Conservation (phyloP, 1,284 basidiomycete genomes). For the Meripilus lineatus region DNA sequence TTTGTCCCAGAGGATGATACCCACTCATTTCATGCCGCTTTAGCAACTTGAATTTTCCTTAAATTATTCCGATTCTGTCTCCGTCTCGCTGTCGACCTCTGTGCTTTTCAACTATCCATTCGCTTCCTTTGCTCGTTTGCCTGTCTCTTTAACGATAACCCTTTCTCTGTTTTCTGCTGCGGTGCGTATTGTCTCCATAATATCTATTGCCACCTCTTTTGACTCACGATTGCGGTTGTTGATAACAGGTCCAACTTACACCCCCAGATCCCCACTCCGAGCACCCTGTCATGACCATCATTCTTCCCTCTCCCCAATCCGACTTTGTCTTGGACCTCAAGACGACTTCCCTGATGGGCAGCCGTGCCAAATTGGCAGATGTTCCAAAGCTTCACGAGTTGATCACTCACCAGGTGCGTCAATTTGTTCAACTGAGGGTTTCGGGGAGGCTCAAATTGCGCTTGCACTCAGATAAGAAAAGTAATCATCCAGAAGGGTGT, state of each 20-base stretch:
- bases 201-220: background rate
- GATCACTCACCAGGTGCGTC: slow-evolving; percentile 70
- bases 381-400: slow-evolving; percentile 81
- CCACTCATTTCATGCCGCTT: background rate
- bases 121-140: slow-evolving; percentile 73
- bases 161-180: slow-evolving; percentile 71
- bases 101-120: slow-evolving; percentile 81
- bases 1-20: background rate
- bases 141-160: slow-evolving; percentile 73
- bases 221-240: slow-evolving; percentile 1
- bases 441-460: background rate
- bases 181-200: slow-evolving; percentile 34
- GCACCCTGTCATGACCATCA: slow-evolving; percentile 49
- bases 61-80: slow-evolving; percentile 65
- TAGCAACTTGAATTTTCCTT: slow-evolving; percentile 62
- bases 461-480: slow-evolving; percentile 25
- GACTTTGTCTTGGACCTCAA: slow-evolving; percentile 58
- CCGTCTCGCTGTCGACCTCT: slow-evolving; percentile 75
- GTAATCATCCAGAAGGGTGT: slow-evolving; percentile 55
- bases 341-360: slow-evolving; percentile 77
- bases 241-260: slow-evolving; percentile 29
- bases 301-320: slow-evolving; percentile 39
- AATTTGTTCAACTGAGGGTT: slow-evolving; percentile 14
- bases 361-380: slow-evolving; percentile 77
- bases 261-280: slow-evolving; percentile 28